Evolutionary conservation across 768 basidiomycete genomes (phyloP), one percentile per base, ranked within the genome.

Genomic region (Dioszegia crocea): DNA sequence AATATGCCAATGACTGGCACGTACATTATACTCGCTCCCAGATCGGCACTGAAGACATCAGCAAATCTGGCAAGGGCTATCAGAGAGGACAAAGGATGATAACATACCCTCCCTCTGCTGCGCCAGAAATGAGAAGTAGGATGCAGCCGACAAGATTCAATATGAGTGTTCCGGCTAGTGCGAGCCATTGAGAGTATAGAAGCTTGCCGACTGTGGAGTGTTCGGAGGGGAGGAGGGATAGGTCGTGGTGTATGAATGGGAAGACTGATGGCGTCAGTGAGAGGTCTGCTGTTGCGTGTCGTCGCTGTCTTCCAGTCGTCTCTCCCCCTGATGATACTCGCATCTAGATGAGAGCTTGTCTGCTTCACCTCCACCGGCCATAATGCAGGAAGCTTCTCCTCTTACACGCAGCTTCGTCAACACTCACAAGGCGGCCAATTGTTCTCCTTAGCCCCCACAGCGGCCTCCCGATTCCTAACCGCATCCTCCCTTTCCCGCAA

Each of bases 201-300:
- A 90, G 85, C 47, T 86, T 87, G 65, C 97, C 87, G 61, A 91
- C 83, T 3, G 85, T 14, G 91, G 91, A 56, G 97, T 92, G 78
- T 92, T 91, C 44, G 10, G 29, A 23, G 10, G 64, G 64, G 21
- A 65, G 45, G 10, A 16, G 27, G 59, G 52, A 26, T 71, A 97
- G 94, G 57, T 90, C 88, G 78, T 99, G 96, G 80, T 85, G 96
- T 74, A 99, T 86, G 68, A 99, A 80, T 47, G 94, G 94, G 74
- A 85, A 92, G 81, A 91, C 91, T 94, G 77, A 11, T n/a, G n/a
- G 17, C 14, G 16, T 19, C 21, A 52, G 50, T 19, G 4, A 4
- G 23, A n/a, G 38, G 12, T 19, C 38, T 14, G n/a, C n/a, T n/a
- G n/a, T n/a, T n/a, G n/a, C n/a, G n/a, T n/a, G n/a, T n/a, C n/a